Percentiles rank a stretch among this genome's conserved stretches.
Evolutionary conservation across 2,329 filamentous ascomycete genomes (phyloP).

Genomic region (Sordariomycetes sp.): DNA sequence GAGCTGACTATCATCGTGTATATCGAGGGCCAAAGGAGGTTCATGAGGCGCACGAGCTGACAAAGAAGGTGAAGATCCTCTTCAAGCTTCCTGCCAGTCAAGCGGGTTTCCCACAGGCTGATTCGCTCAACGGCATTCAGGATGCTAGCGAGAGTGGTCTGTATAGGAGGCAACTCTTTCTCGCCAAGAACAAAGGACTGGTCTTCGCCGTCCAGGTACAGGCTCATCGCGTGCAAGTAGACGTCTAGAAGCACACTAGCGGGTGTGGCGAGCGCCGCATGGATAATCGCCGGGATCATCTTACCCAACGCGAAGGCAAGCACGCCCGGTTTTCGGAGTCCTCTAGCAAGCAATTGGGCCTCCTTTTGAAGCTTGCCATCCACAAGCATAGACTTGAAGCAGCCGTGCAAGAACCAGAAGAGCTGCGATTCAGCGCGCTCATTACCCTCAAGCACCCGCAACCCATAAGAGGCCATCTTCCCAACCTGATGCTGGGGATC

Average conservation of each 20-base stretch:
- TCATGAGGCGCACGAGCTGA: constrained; percentile 3
- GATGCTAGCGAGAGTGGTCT: constrained; percentile 20
- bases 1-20: background rate
- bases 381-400: constrained; percentile 44
- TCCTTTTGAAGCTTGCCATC: constrained; percentile 39
- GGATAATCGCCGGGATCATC: constrained; percentile 46
- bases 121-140: no score
- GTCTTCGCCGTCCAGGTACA: constrained; percentile 21
- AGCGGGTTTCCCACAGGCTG: constrained; percentile 9
- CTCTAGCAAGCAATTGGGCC: constrained; percentile 31
- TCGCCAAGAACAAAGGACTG: constrained; percentile 26
- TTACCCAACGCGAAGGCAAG: constrained; percentile 36
- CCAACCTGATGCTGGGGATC: constrained; percentile 49
- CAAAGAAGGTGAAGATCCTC: constrained; percentile 16
- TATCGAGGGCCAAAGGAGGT: constrained; percentile 3
- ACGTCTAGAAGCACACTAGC: constrained; percentile 41
- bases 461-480: constrained; percentile 44
- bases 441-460: constrained; percentile 44
- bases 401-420: constrained; percentile 49
- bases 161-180: constrained; percentile 20
- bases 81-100: constrained; percentile 9
- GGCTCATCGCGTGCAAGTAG: constrained; percentile 33
- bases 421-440: constrained; percentile 34
- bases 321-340: constrained; percentile 36
- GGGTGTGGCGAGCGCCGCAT: constrained; percentile 20